These are phyloP conservation scores for Blastocystis sp. DNA, from an alignment of 352 stramenopile genomes.

Conservation along the genomic window DNA sequence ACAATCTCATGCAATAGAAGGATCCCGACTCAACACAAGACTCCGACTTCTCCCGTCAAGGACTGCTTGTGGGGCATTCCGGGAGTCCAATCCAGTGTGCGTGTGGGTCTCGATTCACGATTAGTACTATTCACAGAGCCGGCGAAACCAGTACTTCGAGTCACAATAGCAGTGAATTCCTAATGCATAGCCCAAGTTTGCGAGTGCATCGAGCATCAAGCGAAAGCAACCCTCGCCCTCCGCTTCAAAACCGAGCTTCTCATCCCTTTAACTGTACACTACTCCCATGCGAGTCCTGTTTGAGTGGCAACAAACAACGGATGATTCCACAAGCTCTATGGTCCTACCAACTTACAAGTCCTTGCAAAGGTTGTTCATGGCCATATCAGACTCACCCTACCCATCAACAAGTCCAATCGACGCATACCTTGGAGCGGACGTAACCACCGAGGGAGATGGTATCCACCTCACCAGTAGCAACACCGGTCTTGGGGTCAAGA, in stretches of 20 bases:
- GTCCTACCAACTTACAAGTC: constrained; percentile 17
- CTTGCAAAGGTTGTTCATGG: constrained; percentile 48
- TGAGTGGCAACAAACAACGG: background rate
- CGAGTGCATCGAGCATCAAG: background rate
- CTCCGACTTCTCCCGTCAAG: background rate
- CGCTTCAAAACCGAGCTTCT: background rate
- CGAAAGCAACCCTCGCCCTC: background rate
- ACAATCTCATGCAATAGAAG: background rate
- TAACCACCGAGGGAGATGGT: constrained; percentile 66
- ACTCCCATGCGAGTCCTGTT: background rate
- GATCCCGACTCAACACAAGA: background rate
- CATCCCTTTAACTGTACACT: background rate
- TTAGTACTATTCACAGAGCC: background rate
- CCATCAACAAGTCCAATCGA: background rate
- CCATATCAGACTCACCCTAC: constrained; percentile 54
- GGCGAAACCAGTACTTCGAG: background rate
- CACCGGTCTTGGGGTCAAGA: constrained; percentile 57
- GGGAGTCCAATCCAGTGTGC: background rate
- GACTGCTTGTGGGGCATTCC: background rate
- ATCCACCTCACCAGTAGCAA: constrained; percentile 63
- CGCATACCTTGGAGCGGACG: constrained; percentile 59
- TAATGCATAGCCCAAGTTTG: background rate
- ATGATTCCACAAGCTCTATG: background rate
- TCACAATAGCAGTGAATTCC: background rate
- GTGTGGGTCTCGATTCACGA: background rate